phyloP scores from a whole-genome alignment of 2,329 filamentous ascomycete species.

The Paecilomyces sp. region DNA sequence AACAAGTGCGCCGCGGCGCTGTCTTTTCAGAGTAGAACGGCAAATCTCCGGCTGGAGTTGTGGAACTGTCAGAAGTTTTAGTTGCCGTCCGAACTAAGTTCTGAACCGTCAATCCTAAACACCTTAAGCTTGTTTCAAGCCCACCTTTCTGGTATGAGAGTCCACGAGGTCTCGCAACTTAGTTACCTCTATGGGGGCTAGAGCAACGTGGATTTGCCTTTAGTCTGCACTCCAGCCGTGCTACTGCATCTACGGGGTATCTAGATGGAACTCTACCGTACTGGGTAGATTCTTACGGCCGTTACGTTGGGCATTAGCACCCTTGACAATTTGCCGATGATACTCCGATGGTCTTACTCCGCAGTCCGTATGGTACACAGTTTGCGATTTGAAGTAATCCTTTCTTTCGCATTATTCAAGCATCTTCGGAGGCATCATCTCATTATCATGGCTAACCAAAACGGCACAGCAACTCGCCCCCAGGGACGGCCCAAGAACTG shows the following conservation, averaged over 20 bases:
- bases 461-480: not conserved
- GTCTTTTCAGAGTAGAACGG: not conserved
- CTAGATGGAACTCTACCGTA: not conserved
- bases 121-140: not conserved
- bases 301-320: not conserved
- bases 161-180: not conserved
- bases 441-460: not conserved
- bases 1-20: not conserved
- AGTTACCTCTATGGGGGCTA: not conserved
- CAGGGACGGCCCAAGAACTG: constrained; percentile 2
- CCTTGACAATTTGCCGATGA: not conserved
- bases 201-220: not conserved
- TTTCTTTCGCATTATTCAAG: not conserved
- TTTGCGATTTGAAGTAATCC: not conserved
- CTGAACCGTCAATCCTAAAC: not conserved
- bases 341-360: not conserved
- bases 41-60: not conserved
- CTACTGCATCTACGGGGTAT: not conserved
- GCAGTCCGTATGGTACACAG: not conserved
- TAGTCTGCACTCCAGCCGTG: not conserved
- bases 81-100: not conserved
- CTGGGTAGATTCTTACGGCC: not conserved
- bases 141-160: not conserved
- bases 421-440: not conserved
- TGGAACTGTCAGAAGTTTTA: not conserved